Evolutionary conservation across 495 filamentous ascomycete genomes (phyloP), one percentile per base, ranked within the genome.

Genomic region (Podospora pseudoanserina): DNA sequence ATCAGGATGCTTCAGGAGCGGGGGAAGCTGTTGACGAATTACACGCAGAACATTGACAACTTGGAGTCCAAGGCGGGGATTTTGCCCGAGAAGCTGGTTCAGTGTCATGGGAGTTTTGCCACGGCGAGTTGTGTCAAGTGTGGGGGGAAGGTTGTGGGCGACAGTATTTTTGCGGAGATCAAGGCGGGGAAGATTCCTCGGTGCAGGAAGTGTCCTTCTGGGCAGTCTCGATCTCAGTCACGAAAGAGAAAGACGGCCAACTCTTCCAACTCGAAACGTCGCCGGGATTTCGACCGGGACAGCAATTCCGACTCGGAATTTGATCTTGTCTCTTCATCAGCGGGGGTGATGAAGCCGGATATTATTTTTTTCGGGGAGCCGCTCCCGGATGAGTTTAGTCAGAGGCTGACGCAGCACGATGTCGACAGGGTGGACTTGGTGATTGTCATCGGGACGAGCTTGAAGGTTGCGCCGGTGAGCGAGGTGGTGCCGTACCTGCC

Each of bases 11-110:
- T 99, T 2, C 93, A 98, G 75, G 84, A 93, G 68, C 92, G 94
- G 76, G 88, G 87, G 23, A 97, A 96, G 74, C 87, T 99, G 20
- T 84, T 97, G 62, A 98, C 94, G 28, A 97, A 97, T 79, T 99
- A 97, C 80, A 96, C 94, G 2, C 95, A 99, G 77, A 99, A 99
- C 76, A 99, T 99, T 72, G 95, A 99, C 81, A 97, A 98, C 73
- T 90, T 99, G 60, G 95, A 99, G 75, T 87, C 86, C 39, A 88
- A 91, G 66, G 95, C 94, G 1, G 95, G 95, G 16, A 94, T 99
- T 60, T 74, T 78, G 5, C 83, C 88, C 0, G 90, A 94, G 49
- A 97, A 96, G 67, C 87, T 99, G 13, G 89, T 99, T 23, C 95
- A 99, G 77, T 98, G 95, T 75, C 95, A 99, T 71, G 95, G 95